phyloP scores from a whole-genome alignment of 805 yeast species.

The Pachysolen tannophilus region DNA sequence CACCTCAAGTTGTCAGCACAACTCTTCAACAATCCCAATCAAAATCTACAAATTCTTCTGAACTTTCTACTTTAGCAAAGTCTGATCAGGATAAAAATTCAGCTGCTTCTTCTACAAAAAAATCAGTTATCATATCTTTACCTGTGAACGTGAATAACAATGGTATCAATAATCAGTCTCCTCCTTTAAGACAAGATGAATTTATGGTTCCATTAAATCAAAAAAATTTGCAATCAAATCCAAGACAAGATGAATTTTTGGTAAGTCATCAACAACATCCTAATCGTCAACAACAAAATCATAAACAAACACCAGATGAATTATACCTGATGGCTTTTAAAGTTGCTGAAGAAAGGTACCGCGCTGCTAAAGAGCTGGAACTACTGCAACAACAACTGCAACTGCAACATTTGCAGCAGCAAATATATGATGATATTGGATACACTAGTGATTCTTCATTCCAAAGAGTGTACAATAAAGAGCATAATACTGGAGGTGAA shows the following conservation, averaged over 20 bases:
- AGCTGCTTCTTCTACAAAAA: constrained; percentile 7
- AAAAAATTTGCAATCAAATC: neutral
- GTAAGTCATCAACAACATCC: too few relatives aligned
- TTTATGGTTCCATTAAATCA: neutral
- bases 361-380: too few relatives aligned
- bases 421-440: constrained; percentile 5
- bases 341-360: constrained; percentile 44
- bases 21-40: neutral
- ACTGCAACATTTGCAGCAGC: neutral
- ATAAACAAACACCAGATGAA: constrained; percentile 33
- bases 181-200: neutral
- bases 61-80: neutral
- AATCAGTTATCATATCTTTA: constrained; percentile 6
- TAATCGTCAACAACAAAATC: neutral
- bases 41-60: neutral
- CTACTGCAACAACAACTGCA: constrained; percentile 46
- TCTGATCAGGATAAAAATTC: neutral
- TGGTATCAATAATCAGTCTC: too few relatives aligned
- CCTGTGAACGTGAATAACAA: neutral
- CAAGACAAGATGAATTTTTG: neutral
- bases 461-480: neutral
- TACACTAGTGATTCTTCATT: constrained; percentile 7
- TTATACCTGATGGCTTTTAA: constrained; percentile 48
- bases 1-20: neutral
- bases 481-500: too few relatives aligned